These are phyloP conservation scores for Gynandropsis gynandra DNA, from an alignment of 345 rosid genomes.

Conservation along the genomic window DNA sequence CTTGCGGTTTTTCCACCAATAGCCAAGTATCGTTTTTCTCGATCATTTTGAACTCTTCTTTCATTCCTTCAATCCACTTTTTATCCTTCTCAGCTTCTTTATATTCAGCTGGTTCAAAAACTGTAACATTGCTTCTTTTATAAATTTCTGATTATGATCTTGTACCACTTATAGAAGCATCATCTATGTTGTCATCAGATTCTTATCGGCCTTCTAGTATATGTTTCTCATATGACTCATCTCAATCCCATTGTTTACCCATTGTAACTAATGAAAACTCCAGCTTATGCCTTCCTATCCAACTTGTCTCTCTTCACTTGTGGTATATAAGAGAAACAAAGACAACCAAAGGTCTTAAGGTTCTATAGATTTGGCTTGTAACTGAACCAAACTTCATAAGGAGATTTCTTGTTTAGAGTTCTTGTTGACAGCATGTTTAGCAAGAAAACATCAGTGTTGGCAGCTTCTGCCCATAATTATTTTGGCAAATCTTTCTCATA, in stretches of 20 bases:
- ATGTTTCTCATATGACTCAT: too few species aligned
- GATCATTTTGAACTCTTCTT: too few species aligned
- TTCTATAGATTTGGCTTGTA: not conserved
- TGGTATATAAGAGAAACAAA: slow-evolving; percentile 1
- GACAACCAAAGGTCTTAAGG: slow-evolving; percentile 4
- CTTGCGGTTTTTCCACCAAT: too few species aligned
- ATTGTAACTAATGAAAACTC: slow-evolving; percentile 20
- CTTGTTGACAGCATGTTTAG: not conserved
- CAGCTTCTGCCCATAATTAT: not conserved
- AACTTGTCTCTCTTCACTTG: slow-evolving; percentile 17
- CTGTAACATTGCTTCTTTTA: too few species aligned
- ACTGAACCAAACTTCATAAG: slow-evolving; percentile 11
- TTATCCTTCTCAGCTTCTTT: too few species aligned
- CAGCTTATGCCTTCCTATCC: slow-evolving; percentile 12
- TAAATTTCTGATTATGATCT: too few species aligned
- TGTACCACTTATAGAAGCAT: too few species aligned
- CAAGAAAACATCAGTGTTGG: not conserved
- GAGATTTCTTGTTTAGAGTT: not conserved
- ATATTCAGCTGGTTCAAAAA: too few species aligned
- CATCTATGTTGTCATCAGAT: too few species aligned
- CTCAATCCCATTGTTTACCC: too few species aligned
- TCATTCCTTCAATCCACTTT: too few species aligned
- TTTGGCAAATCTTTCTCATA: slow-evolving; percentile 2
- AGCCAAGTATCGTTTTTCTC: too few species aligned
- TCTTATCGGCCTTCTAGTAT: slow-evolving; percentile 17